A percentile compares a stretch with the other conserved stretches of the same genome.
Evolutionary conservation across 805 yeast species (phyloP).

Genomic region (Ogataea pignaliae): DNA sequence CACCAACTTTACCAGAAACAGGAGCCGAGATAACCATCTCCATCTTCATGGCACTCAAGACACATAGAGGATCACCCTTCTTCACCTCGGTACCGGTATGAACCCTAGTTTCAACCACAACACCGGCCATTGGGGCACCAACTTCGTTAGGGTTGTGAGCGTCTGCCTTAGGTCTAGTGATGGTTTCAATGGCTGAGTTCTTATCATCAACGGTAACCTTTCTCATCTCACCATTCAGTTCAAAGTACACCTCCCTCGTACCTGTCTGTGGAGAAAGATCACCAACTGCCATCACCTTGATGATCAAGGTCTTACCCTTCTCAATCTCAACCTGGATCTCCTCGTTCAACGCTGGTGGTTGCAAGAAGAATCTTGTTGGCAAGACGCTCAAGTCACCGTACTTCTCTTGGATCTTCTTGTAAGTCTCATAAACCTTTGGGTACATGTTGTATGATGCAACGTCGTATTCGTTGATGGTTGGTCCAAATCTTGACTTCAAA

Average conservation of each 20-base stretch:
- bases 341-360: constrained; percentile 83
- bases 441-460: constrained; percentile 96
- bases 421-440: constrained; percentile 94
- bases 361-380: constrained; percentile 87
- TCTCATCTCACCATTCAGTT: constrained; percentile 97
- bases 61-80: constrained; percentile 95
- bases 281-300: constrained; percentile 90
- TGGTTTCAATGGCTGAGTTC: constrained; percentile 77
- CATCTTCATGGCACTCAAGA: constrained; percentile 98
- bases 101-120: constrained; percentile 89
- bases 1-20: constrained; percentile 76
- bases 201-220: constrained; percentile 90
- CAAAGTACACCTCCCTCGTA: constrained; percentile 93
- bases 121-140: constrained; percentile 99
- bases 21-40: constrained; percentile 98
- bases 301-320: constrained; percentile 88
- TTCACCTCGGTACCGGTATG: constrained; percentile 84
- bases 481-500: constrained; percentile 71
- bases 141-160: constrained; percentile 82
- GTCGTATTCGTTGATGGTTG: constrained; percentile 72
- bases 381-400: constrained; percentile 92
- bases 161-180: constrained; percentile 88
- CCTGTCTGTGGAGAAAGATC: constrained; percentile 84
- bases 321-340: constrained; percentile 87
- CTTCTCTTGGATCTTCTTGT: constrained; percentile 63